phyloP scores from a whole-genome alignment of 306 rosid genomes.

The Morella rubra region DNA sequence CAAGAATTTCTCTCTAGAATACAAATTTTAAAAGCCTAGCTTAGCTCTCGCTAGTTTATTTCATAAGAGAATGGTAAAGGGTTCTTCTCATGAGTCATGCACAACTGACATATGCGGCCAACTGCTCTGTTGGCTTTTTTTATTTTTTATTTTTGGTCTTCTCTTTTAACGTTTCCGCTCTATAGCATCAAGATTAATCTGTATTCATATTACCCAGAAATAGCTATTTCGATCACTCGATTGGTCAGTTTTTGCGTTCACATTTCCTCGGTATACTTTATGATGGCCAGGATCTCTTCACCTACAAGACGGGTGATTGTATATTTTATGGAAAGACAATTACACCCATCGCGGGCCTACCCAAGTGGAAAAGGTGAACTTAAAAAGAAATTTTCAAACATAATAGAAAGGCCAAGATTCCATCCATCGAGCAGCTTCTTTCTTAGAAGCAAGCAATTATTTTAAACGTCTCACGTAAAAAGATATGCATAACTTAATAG shows the following conservation, averaged over 20 bases:
- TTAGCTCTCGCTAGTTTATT: not conserved
- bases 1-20: not conserved
- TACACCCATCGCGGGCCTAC: no score
- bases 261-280: not conserved
- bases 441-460: no score
- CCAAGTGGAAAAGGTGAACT: no score
- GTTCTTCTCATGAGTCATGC: not conserved
- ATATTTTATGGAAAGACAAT: no score
- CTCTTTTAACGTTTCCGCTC: not conserved
- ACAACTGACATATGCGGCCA: not conserved
- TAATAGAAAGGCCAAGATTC: not conserved
- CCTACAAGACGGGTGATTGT: no score
- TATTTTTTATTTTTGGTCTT: not conserved
- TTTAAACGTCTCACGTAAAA: not conserved
- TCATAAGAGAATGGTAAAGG: not conserved
- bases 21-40: not conserved
- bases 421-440: not conserved
- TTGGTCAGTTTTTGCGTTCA: not conserved
- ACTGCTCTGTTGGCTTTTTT: not conserved
- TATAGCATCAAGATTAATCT: not conserved
- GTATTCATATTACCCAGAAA: not conserved
- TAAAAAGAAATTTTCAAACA: not conserved
- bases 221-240: not conserved
- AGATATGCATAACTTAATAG: not conserved
- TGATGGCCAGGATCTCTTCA: not conserved